Evolutionary conservation across 202 grass and related monocot genomes (phyloP).

Genomic region (Musa balbisiana): DNA sequence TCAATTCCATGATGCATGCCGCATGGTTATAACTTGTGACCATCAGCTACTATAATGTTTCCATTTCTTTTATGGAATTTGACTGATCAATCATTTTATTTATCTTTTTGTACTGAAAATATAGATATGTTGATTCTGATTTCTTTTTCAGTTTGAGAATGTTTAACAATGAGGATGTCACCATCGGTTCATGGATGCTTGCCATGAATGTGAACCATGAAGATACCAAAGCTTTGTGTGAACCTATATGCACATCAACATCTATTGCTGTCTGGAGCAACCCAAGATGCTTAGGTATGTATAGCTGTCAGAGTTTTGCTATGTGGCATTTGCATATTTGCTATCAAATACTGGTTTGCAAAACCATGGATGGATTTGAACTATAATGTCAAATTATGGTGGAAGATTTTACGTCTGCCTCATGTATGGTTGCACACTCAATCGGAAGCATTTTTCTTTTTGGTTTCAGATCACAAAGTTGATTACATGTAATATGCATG

Average conservation of each 20-base stretch:
- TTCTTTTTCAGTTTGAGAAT: constrained; percentile 77
- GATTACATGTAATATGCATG: too few relatives aligned
- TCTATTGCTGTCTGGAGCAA: constrained; percentile 87
- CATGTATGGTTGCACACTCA: not conserved
- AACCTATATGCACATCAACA: constrained; percentile 54
- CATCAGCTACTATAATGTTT: not conserved
- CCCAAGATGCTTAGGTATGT: constrained; percentile 73
- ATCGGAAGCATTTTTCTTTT: too few relatives aligned
- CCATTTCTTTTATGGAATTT: not conserved
- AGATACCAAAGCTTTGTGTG: constrained; percentile 77
- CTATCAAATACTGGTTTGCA: not conserved
- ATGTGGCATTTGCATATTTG: not conserved
- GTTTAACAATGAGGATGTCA: constrained; percentile 93
- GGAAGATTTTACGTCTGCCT: not conserved
- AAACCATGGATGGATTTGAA: not conserved
- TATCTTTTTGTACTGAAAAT: not conserved
- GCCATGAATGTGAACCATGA: constrained; percentile 95
- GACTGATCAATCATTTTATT: not conserved
- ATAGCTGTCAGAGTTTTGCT: not conserved
- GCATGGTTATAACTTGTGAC: not conserved
- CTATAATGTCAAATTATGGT: not conserved
- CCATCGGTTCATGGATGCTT: constrained; percentile 89
- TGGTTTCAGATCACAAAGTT: too few relatives aligned
- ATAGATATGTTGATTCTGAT: not conserved
- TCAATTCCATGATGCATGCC: not conserved